Percentiles rank a stretch among this genome's conserved stretches.
These are phyloP conservation scores for Cyclanthera cordifolia DNA, from an alignment of 306 rosid species.

Conservation along the genomic window DNA sequence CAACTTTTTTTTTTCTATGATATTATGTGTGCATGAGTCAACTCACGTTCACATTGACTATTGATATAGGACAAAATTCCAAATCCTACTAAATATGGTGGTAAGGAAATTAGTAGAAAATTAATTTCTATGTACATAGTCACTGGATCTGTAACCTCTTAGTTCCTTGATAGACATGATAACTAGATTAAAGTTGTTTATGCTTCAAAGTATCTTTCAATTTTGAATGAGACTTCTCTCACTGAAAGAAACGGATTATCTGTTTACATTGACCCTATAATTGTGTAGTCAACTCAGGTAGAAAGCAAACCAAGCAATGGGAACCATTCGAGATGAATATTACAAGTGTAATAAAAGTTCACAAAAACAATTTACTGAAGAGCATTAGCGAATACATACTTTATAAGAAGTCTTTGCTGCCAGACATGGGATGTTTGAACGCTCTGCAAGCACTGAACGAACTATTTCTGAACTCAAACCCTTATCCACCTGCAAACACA, in stretches of 20 bases:
- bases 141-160: no score
- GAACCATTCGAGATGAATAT: neutral
- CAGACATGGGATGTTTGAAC: conserved; percentile 63
- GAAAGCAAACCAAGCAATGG: neutral
- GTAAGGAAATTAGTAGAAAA: no score
- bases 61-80: no score
- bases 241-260: neutral
- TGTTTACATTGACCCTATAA: neutral
- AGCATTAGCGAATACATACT: conserved; percentile 26
- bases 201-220: neutral
- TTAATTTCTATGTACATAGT: no score
- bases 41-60: no score
- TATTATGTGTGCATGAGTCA: no score
- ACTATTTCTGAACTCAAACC: conserved; percentile 67
- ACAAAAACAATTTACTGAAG: neutral
- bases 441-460: conserved; percentile 64
- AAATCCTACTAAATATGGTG: no score
- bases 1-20: no score
- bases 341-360: neutral
- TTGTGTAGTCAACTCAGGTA: neutral
- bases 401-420: conserved; percentile 71
- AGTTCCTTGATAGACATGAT: neutral
- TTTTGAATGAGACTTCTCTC: neutral
- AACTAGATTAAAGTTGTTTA: neutral
- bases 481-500: conserved; percentile 62